Conservation (phyloP, 1,139 yeast genomes). For the Zygosaccharomyces pseudobailii region DNA sequence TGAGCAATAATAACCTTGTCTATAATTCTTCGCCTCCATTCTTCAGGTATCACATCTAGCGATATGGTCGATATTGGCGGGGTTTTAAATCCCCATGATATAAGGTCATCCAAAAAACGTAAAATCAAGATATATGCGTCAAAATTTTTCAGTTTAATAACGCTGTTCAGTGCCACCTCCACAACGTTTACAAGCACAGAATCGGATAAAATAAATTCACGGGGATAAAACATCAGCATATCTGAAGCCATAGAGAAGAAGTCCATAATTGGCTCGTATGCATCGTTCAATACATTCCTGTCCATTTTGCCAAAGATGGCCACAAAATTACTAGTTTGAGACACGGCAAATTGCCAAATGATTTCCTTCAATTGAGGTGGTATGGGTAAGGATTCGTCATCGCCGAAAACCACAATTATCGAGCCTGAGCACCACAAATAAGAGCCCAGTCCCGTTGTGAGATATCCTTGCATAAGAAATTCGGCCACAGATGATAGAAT, state of each 20-base stretch:
- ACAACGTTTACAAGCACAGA: slow-evolving; percentile 54
- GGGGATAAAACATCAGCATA: slow-evolving; percentile 72
- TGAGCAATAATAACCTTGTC: slow-evolving; percentile 40
- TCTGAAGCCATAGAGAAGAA: slow-evolving; percentile 82
- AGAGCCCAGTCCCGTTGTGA: slow-evolving; percentile 67
- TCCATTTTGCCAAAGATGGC: slow-evolving; percentile 30
- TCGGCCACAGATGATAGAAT: slow-evolving; percentile 62
- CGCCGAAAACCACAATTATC: slow-evolving; percentile 71
- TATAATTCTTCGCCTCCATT: slow-evolving; percentile 48
- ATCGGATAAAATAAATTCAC: slow-evolving; percentile 52
- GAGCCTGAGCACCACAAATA: slow-evolving; percentile 90
- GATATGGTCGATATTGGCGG: slow-evolving; percentile 70
- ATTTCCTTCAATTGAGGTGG: slow-evolving; percentile 36
- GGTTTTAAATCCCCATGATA: slow-evolving; percentile 76
- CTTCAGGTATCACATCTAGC: slow-evolving; percentile 49
- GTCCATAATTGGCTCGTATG: slow-evolving; percentile 80
- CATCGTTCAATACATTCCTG: slow-evolving; percentile 38
- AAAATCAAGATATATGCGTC: slow-evolving; percentile 69
- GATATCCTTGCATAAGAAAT: slow-evolving; percentile 62
- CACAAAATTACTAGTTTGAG: slow-evolving; percentile 44
- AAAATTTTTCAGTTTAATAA: slow-evolving; percentile 57
- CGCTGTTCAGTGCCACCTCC: slow-evolving; percentile 50
- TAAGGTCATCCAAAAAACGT: slow-evolving; percentile 71
- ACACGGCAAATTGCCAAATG: slow-evolving; percentile 48
- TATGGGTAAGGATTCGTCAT: slow-evolving; percentile 42